phyloP scores from a whole-genome alignment of 768 basidiomycete genomes.

The Chlorophyllum brunneum region DNA sequence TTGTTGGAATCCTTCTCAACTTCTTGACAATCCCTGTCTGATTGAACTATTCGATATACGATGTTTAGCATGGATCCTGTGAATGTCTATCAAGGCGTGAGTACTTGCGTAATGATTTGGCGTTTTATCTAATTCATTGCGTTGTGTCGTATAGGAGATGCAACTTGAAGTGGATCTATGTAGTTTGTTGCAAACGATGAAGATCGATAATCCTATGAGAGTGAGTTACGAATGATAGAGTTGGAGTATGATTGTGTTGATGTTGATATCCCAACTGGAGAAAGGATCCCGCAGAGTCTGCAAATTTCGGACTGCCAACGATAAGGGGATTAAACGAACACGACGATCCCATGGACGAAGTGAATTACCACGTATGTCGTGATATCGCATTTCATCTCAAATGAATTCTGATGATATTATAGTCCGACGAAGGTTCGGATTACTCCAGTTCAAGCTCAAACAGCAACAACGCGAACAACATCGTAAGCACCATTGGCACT shows the following conservation, averaged over 20 bases:
- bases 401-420: background rate
- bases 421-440: conserved; percentile 43
- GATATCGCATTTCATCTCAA: too few species aligned
- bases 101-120: too few species aligned
- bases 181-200: conserved; percentile 48
- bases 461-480: conserved; percentile 15
- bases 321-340: conserved; percentile 24
- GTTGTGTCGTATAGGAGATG: conserved; percentile 2
- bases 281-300: conserved; percentile 34
- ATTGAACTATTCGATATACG: too few species aligned
- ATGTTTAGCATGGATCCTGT: too few species aligned
- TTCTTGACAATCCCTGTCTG: too few species aligned
- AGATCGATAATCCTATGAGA: conserved; percentile 33
- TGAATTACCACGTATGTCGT: conserved; percentile 36
- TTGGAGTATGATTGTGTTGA: background rate
- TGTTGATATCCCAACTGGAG: conserved; percentile 31
- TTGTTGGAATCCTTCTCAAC: too few species aligned
- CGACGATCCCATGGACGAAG: conserved; percentile 46
- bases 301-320: conserved; percentile 12
- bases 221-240: conserved; percentile 20
- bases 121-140: too few species aligned
- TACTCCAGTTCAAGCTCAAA: conserved; percentile 42
- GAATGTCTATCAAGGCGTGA: too few species aligned
- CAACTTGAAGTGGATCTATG: conserved; percentile 46
- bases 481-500: background rate